Base-by-base conservation (phyloP, 1,139 yeast species). In the Scheffersomyces titani region DNA sequence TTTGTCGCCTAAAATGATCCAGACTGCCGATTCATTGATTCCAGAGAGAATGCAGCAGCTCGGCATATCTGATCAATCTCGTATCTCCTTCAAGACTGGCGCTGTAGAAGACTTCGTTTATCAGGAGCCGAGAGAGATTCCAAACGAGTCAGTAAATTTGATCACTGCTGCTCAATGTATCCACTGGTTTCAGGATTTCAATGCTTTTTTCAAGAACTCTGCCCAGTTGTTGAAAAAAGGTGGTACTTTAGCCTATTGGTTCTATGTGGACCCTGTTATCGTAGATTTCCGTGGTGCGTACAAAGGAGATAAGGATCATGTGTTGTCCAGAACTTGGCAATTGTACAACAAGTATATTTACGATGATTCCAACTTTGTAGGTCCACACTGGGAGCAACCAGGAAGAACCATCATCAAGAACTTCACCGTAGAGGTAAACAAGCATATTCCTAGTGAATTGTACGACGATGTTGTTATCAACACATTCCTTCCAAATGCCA, bases 321-420 rank as follows among this genome's bases (percentile, higher is more conserved):
- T 64, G 5, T 60, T 77, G 52, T 54, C 64, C 24, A 64, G 57
- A 52, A 74, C 75, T 2, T 59, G 62, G 44, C 63, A 68, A 13
- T 59, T 75, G 24, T 77, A 78, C 62, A 54, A 61, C 56, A 70
- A 74, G 54, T 76, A 71, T 56, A 72, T 70, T n/a, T 79, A 79
- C 58, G 71, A 72, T 22, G 78, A 77, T 56, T 72, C 75, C 1
- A 55, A 62, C n/a, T 66, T 59, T 22, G 65, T 78, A 19, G 83
- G 84, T 0, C 80, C 80, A 1, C 69, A 73, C 60, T 78, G 82
- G 82, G 81, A 78, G 59, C 78, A 77, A 57, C 84, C 84, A 1
- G 84, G 84, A 3, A 64, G 83, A 53, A 52, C 58, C 11, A 73
- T 77, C 44, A 63, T 79, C 54, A 70, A 70, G 56, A 57, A 73